phyloP scores from a whole-genome alignment of 1,284 basidiomycete genomes.

The Melanopsichium pennsylvanicum region DNA sequence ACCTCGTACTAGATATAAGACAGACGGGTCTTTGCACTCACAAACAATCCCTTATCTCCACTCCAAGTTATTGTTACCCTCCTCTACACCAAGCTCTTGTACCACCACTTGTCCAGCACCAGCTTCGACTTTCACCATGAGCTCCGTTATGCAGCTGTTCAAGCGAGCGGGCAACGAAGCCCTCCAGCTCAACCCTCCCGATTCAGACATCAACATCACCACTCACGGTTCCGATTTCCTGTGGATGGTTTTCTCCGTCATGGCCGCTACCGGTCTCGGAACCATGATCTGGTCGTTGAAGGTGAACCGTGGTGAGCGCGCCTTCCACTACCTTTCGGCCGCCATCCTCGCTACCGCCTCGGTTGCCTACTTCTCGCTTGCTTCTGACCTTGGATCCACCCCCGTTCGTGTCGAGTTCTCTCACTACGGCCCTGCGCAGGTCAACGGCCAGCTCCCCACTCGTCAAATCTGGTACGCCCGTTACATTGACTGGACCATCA shows the following conservation, averaged over 20 bases:
- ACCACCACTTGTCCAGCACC: too few relatives aligned
- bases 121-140: slow-evolving; percentile 21
- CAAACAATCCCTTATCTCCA: too few relatives aligned
- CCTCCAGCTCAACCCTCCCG: slow-evolving; percentile 42
- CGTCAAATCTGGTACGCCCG: slow-evolving; percentile 71
- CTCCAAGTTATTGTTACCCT: too few relatives aligned
- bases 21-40: neutral
- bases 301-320: slow-evolving; percentile 67
- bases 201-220: slow-evolving; percentile 53
- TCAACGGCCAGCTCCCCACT: slow-evolving; percentile 56
- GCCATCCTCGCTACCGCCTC: slow-evolving; percentile 63
- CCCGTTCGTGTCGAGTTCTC: slow-evolving; percentile 70
- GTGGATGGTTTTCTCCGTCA: slow-evolving; percentile 66
- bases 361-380: slow-evolving; percentile 71
- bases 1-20: slow-evolving; percentile 8
- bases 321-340: slow-evolving; percentile 69
- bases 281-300: slow-evolving; percentile 52
- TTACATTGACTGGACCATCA: slow-evolving; percentile 67
- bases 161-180: slow-evolving; percentile 51
- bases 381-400: slow-evolving; percentile 72
- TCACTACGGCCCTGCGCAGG: slow-evolving; percentile 52
- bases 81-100: too few relatives aligned
- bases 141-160: slow-evolving; percentile 16
- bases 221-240: slow-evolving; percentile 69
- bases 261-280: slow-evolving; percentile 58